A percentile compares a stretch with the other conserved stretches of the same genome.
phyloP scores from a whole-genome alignment of 192 early-diverging fungal genomes.

The Phycomyces nitens region DNA sequence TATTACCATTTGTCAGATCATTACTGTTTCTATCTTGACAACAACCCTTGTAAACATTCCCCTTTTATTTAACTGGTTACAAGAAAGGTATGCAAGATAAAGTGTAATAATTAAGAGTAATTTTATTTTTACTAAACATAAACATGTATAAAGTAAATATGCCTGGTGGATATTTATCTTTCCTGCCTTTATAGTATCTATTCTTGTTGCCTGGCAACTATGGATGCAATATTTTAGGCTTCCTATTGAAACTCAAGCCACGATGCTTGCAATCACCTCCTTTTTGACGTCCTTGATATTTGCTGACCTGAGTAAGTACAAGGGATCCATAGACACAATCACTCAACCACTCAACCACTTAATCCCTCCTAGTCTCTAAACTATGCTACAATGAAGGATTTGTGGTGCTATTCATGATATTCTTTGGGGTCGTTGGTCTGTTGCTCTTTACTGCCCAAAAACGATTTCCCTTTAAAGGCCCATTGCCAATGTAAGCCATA shows the following conservation, averaged over 20 bases:
- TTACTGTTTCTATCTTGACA: constrained; percentile 3
- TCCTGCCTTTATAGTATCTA: constrained; percentile 9
- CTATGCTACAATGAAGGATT: constrained; percentile 8
- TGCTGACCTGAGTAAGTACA: constrained; percentile 11
- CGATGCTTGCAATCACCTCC: constrained; percentile 9
- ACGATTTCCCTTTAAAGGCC: constrained; percentile 13
- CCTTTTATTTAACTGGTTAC: constrained; percentile 7
- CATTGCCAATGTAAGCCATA: constrained; percentile 6
- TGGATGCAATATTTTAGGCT: constrained; percentile 15
- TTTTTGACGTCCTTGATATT: constrained; percentile 14
- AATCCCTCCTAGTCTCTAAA: constrained; percentile 15
- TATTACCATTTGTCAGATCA: constrained; percentile 9
- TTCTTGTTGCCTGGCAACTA: constrained; percentile 14
- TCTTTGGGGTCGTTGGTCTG: constrained; percentile 10
- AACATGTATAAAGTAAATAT: constrained; percentile 3
- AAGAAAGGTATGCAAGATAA: too few species aligned
- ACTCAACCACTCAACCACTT: not conserved
- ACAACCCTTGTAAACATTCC: not conserved
- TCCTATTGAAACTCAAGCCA: not conserved
- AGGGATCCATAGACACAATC: not conserved
- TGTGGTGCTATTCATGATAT: constrained; percentile 13
- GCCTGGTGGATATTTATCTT: constrained; percentile 19
- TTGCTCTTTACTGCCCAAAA: constrained; percentile 11
- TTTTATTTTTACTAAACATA: not conserved
- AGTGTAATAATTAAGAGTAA: too few species aligned